phyloP scores from a whole-genome alignment of 768 basidiomycete species.

The Russula abietina region DNA sequence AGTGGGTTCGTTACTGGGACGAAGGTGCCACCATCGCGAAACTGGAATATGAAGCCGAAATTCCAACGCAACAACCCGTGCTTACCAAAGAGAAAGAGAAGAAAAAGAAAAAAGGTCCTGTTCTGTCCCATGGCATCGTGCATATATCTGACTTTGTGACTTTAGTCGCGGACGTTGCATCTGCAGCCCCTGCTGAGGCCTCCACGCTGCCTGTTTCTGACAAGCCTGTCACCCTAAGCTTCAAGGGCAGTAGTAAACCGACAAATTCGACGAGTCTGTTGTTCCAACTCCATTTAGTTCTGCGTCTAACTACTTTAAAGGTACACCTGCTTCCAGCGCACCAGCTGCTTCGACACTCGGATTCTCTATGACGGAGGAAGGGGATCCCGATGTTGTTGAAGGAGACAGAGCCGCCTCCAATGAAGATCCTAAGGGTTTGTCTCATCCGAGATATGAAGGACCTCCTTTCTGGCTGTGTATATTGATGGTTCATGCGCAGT shows the following conservation, averaged over 20 bases:
- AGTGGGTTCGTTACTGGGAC: conserved; percentile 90
- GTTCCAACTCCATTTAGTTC: conserved; percentile 17
- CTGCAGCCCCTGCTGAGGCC: conserved; percentile 37
- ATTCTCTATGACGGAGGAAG: conserved; percentile 63
- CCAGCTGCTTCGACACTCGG: conserved; percentile 45
- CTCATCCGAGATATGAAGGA: conserved; percentile 28
- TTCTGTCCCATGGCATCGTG: background rate
- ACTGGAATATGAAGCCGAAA: conserved; percentile 74
- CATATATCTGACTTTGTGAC: background rate
- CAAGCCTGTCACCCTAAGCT: conserved; percentile 75
- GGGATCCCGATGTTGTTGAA: conserved; percentile 37
- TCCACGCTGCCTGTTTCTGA: conserved; percentile 68
- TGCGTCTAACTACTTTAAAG: background rate
- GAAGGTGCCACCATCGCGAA: conserved; percentile 71
- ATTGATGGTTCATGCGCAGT: conserved; percentile 36
- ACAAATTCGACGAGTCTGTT: conserved; percentile 21
- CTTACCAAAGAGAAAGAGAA: conserved; percentile 55
- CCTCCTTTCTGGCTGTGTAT: conserved; percentile 27
- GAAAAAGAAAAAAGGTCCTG: conserved; percentile 51
- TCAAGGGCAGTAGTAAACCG: conserved; percentile 36
- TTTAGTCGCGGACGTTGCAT: conserved; percentile 4
- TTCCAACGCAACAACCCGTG: conserved; percentile 37
- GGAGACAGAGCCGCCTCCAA: conserved; percentile 33
- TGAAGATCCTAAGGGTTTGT: conserved; percentile 48
- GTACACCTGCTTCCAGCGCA: conserved; percentile 28